Conservation (phyloP, 2,329 filamentous ascomycete species). For the Chrysoporthe austroafricana region DNA sequence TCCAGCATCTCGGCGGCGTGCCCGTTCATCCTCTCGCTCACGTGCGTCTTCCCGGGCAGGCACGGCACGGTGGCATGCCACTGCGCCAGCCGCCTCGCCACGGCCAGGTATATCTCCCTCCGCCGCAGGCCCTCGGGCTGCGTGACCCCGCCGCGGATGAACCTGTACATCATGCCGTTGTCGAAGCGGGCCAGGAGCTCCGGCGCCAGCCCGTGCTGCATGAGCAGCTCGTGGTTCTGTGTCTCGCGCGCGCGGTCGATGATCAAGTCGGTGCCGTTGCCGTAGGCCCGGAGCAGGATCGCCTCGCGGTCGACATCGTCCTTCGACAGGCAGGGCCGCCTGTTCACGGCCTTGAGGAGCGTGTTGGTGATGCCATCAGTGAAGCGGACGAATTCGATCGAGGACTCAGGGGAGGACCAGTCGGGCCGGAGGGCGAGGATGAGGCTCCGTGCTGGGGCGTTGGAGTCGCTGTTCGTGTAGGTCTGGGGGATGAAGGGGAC, state of each 20-base stretch:
- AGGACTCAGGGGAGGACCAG: slow-evolving; percentile 67
- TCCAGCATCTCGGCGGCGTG: slow-evolving; percentile 26
- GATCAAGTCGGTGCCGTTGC: slow-evolving; percentile 88
- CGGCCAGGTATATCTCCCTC: slow-evolving; percentile 76
- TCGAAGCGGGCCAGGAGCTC: slow-evolving; percentile 87
- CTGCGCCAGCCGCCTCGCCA: slow-evolving; percentile 83
- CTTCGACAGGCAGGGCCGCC: slow-evolving; percentile 67
- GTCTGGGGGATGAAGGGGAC: slow-evolving; percentile 72
- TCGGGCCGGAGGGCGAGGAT: slow-evolving; percentile 80
- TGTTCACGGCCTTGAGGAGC: slow-evolving; percentile 76
- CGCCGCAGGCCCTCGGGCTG: slow-evolving; percentile 78
- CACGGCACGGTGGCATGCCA: slow-evolving; percentile 83
- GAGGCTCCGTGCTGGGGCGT: slow-evolving; percentile 77
- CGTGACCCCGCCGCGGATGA: slow-evolving; percentile 80
- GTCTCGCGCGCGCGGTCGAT: slow-evolving; percentile 91
- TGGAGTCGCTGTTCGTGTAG: slow-evolving; percentile 75
- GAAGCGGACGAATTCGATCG: slow-evolving; percentile 85
- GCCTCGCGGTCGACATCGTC: slow-evolving; percentile 83
- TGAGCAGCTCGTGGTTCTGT: slow-evolving; percentile 83
- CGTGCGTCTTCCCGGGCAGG: slow-evolving; percentile 46
- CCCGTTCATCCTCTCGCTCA: slow-evolving; percentile 39
- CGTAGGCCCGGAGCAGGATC: slow-evolving; percentile 89
- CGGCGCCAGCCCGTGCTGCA: slow-evolving; percentile 81
- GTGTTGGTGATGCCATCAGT: slow-evolving; percentile 99
- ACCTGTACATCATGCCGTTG: slow-evolving; percentile 95